Conservation (phyloP, 306 rosid genomes). For the Vigna reflexopilosa region DNA sequence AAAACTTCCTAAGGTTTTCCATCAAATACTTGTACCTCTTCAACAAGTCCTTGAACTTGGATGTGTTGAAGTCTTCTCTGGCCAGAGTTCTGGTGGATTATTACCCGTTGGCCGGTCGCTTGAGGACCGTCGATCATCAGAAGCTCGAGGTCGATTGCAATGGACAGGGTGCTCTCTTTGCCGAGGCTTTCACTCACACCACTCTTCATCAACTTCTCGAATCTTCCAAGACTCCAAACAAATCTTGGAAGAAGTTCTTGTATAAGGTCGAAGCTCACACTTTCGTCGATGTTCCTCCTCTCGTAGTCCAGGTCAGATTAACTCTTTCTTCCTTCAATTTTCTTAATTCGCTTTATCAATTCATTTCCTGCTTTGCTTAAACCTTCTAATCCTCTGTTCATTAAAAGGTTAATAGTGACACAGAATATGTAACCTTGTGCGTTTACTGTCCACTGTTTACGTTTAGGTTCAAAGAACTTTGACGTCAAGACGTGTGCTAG, state of each 20-base stretch:
- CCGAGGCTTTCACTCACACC: slow-evolving; percentile 69
- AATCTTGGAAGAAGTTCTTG: slow-evolving; percentile 71
- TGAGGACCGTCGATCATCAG: slow-evolving; percentile 53
- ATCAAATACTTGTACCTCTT: slow-evolving; percentile 74
- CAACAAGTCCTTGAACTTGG: slow-evolving; percentile 51
- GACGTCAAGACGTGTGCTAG: neutral
- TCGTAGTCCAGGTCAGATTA: slow-evolving; percentile 67
- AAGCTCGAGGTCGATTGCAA: slow-evolving; percentile 81
- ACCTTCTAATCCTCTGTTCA: neutral
- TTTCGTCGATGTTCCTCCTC: slow-evolving; percentile 84
- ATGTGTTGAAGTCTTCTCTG: slow-evolving; percentile 58
- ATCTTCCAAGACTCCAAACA: slow-evolving; percentile 59
- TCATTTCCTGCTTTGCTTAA: too few species aligned
- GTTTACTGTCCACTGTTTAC: neutral
- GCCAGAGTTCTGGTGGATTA: slow-evolving; percentile 64
- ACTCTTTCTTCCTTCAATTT: neutral
- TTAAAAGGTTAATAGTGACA: neutral
- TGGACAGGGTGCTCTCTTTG: slow-evolving; percentile 75
- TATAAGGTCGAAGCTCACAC: slow-evolving; percentile 54
- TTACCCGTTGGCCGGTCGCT: slow-evolving; percentile 81
- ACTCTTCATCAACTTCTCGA: slow-evolving; percentile 59
- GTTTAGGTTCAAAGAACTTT: neutral
- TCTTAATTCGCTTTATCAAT: neutral
- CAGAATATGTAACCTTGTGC: neutral
- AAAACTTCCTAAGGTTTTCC: slow-evolving; percentile 79